phyloP scores from a whole-genome alignment of 371 early-diverging fungal species.

The Syncephalastrum sp. region DNA sequence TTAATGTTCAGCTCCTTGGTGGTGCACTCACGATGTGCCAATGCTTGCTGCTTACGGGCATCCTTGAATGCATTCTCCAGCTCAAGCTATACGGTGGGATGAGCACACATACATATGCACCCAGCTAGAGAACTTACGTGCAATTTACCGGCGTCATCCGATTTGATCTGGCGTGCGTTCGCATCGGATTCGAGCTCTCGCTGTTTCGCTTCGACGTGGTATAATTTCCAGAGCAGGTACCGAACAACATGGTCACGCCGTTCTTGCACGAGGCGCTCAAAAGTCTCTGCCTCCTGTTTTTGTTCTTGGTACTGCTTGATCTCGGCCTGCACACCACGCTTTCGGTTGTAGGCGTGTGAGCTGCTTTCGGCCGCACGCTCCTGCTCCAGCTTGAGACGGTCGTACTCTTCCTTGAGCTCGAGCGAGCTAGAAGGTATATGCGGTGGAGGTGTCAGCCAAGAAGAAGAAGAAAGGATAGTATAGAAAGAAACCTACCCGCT shows the following conservation, averaged over 20 bases:
- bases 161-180: constrained; percentile 1
- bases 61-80: constrained; percentile 59
- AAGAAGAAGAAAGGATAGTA: neutral
- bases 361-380: constrained; percentile 89
- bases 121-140: constrained; percentile 24
- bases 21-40: constrained; percentile 71
- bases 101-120: neutral
- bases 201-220: constrained; percentile 72
- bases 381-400: constrained; percentile 76
- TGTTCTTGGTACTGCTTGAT: constrained; percentile 91
- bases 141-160: constrained; percentile 28
- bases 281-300: constrained; percentile 86
- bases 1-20: constrained; percentile 71
- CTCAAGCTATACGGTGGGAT: constrained; percentile 18
- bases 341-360: constrained; percentile 84
- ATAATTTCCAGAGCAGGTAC: constrained; percentile 87
- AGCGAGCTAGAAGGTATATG: constrained; percentile 57
- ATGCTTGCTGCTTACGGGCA: constrained; percentile 72
- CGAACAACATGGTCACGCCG: constrained; percentile 58
- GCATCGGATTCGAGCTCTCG: constrained; percentile 18
- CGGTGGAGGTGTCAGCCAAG: neutral
- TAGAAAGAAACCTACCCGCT: constrained; percentile 63
- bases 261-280: constrained; percentile 65
- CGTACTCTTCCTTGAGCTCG: constrained; percentile 89
- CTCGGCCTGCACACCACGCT: constrained; percentile 83